Evolutionary conservation across 2,329 filamentous ascomycete genomes (phyloP), one percentile per base, ranked within the genome.

Genomic region (Clonostachys chloroleuca): DNA sequence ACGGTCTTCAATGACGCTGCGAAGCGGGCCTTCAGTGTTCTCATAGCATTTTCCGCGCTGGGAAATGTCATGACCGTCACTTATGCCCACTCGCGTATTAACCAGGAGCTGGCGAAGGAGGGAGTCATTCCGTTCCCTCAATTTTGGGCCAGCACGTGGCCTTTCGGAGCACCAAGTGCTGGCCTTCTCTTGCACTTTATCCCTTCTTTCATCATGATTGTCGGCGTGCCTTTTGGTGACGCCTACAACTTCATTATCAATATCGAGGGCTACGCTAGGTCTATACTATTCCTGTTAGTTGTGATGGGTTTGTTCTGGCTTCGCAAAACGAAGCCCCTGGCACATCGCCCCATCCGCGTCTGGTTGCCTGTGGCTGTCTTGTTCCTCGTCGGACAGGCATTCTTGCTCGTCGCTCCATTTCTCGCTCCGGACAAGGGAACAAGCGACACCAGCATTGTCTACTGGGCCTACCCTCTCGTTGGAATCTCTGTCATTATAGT

Each of bases 221-320:
- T 80, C 0, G 79, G 75, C 0, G 74, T 80, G 1, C 80, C 82
- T 0, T 77, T 80, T 1, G 81, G 82, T 2, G 81, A 86, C 56
- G 83, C 82, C 0, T 86, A 85, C 58, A 75, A 78, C 49, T 84
- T 84, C 78, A 79, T 86, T 10, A 75, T 83, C 50, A 77, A 80
- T 54, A 64, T 88, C 2, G 62, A 73, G 36, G 70, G 74, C 0
- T 86, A 87, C 47, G 84, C 85, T 0, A 58, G 64, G 0, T 72
- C 75, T 2, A 64, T 83, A 12, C 87, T 88, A 30, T 30, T 30
- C 24, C 24, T 30, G 8, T 30, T 30, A 30, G 24, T 30, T 10
- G 24, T 30, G 24, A 30, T 9, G 24, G 24, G 24, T 30, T 30
- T 30, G 8, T 30, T 30, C 24, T 30, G 24, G 24, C 24, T 30